Conservation (phyloP, 352 stramenopile species). For the Blastocystis sp. region DNA sequence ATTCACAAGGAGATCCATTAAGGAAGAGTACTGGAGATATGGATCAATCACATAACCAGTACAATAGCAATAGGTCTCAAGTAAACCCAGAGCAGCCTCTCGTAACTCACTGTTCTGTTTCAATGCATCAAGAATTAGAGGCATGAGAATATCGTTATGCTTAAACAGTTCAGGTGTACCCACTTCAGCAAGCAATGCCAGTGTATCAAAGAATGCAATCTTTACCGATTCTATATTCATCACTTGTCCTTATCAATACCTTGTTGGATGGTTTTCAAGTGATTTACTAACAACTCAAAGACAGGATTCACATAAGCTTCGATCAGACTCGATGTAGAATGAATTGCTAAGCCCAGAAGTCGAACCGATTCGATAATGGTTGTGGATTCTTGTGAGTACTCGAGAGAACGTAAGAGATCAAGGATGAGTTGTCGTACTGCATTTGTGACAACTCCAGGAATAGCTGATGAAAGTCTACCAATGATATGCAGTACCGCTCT, state of each 20-base stretch:
- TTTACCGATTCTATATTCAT: constrained; percentile 31
- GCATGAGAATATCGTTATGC: constrained; percentile 62
- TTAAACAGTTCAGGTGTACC: constrained; percentile 55
- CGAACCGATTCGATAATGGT: constrained; percentile 80
- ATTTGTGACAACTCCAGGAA: constrained; percentile 88
- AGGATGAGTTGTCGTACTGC: constrained; percentile 84
- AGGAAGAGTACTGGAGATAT: constrained; percentile 60
- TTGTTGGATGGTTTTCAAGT: constrained; percentile 45
- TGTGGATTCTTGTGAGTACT: constrained; percentile 78
- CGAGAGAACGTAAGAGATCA: constrained; percentile 85
- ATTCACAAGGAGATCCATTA: constrained; percentile 63
- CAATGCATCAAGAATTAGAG: constrained; percentile 63
- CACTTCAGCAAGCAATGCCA: constrained; percentile 54
- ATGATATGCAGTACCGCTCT: constrained; percentile 82
- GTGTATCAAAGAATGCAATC: constrained; percentile 50
- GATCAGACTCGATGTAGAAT: constrained; percentile 63
- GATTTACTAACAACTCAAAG: constrained; percentile 56
- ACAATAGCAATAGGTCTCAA: constrained; percentile 59
- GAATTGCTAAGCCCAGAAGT: constrained; percentile 70
- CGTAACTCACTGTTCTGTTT: constrained; percentile 63
- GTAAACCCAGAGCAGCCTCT: constrained; percentile 27
- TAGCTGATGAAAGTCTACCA: constrained; percentile 82
- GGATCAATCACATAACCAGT: constrained; percentile 64
- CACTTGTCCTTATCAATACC: background rate
- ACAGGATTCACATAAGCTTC: constrained; percentile 58